A percentile compares a stretch with the other conserved stretches of the same genome.
Evolutionary conservation across 2,329 filamentous ascomycete species (phyloP).

Genomic region (Lachnellula occidentalis): DNA sequence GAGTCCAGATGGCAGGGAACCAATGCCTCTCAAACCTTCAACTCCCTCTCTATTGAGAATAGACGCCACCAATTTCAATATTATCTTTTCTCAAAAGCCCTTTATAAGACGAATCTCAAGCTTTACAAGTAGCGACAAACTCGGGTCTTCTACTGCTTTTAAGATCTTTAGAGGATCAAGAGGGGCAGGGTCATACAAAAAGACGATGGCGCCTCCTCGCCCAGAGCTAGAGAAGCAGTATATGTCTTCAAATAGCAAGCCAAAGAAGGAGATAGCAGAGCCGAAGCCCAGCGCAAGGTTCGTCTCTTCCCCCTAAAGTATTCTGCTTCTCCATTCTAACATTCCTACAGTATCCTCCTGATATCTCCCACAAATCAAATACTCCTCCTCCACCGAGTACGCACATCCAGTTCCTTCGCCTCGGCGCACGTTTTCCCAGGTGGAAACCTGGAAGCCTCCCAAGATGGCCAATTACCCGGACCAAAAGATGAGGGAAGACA

Average conservation of each 20-base stretch:
- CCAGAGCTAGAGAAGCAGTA: constrained; percentile 28
- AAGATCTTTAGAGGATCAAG: neutral
- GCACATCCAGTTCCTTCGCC: constrained; percentile 76
- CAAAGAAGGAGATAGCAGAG: constrained; percentile 30
- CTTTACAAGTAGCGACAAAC: neutral
- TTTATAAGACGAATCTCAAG: too few relatives aligned
- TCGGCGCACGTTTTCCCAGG: constrained; percentile 95
- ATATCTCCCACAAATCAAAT: constrained; percentile 84
- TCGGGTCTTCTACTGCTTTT: neutral
- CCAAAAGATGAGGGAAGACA: constrained; percentile 53
- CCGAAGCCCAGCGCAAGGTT: constrained; percentile 63
- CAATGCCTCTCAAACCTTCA: neutral
- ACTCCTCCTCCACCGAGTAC: constrained; percentile 79
- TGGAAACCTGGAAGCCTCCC: constrained; percentile 70
- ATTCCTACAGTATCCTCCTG: constrained; percentile 61
- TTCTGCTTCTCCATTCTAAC: neutral
- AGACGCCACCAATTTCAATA: neutral
- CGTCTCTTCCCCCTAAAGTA: neutral
- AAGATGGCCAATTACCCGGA: constrained; percentile 59
- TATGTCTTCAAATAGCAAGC: constrained; percentile 23
- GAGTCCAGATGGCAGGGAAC: too few relatives aligned
- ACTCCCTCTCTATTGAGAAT: neutral
- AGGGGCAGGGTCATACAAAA: neutral
- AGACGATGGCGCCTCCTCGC: constrained; percentile 6
- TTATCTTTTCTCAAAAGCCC: neutral